These are phyloP conservation scores for Copromyces sp. DNA, from an alignment of 495 filamentous ascomycete genomes.

Conservation along the genomic window DNA sequence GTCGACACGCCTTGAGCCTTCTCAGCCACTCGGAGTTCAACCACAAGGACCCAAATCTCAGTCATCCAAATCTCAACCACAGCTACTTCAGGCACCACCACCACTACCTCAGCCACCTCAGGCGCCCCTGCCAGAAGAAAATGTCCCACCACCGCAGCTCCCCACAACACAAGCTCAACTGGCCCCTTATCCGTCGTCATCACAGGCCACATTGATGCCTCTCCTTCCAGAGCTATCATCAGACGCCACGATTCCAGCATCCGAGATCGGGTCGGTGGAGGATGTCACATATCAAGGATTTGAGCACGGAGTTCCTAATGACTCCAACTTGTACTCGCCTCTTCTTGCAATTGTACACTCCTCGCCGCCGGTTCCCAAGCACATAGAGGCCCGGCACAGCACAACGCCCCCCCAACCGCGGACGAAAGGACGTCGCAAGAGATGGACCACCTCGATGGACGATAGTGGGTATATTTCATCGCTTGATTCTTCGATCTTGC, in stretches of 20 bases:
- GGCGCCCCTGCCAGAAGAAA: slow-evolving; percentile 14
- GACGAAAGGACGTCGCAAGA: slow-evolving; percentile 52
- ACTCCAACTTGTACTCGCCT: slow-evolving; percentile 47
- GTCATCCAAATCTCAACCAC: slow-evolving; percentile 6
- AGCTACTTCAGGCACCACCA: neutral
- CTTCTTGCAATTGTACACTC: slow-evolving; percentile 53
- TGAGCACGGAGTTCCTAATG: slow-evolving; percentile 44
- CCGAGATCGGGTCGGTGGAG: slow-evolving; percentile 59
- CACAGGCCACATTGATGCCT: slow-evolving; percentile 17
- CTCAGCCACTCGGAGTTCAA: slow-evolving; percentile 8
- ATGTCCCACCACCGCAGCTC: slow-evolving; percentile 19
- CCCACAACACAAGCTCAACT: slow-evolving; percentile 21
- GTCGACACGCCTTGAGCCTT: slow-evolving; percentile 34
- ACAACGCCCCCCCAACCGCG: slow-evolving; percentile 66
- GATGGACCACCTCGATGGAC: slow-evolving; percentile 66
- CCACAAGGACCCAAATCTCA: neutral
- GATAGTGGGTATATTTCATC: slow-evolving; percentile 98
- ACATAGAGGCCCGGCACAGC: slow-evolving; percentile 45
- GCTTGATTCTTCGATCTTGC: slow-evolving; percentile 83
- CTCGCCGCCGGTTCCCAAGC: slow-evolving; percentile 73
- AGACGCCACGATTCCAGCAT: slow-evolving; percentile 88
- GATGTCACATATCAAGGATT: slow-evolving; percentile 43
- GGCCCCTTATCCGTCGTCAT: slow-evolving; percentile 23
- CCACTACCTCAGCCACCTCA: neutral
- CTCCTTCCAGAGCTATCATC: slow-evolving; percentile 61